These are phyloP conservation scores for Sequoia sempervirens DNA, from an alignment of 75 land plant species.

Conservation along the genomic window DNA sequence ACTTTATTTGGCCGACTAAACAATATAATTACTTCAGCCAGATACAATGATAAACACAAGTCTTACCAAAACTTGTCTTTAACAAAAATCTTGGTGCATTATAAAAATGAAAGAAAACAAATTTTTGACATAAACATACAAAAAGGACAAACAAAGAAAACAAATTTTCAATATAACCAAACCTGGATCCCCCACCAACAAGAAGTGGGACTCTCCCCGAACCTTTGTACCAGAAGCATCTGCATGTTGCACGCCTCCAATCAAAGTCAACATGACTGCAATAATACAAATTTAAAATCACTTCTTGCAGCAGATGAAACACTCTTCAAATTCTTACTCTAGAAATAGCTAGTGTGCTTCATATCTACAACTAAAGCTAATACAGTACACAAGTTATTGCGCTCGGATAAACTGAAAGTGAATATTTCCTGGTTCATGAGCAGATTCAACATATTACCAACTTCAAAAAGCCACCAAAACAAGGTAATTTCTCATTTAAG, in stretches of 20 bases:
- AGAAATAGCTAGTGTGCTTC: neutral
- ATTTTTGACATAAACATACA: neutral
- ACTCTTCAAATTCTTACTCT: neutral
- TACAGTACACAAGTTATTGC: too few species aligned
- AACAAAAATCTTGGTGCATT: neutral
- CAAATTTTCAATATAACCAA: neutral
- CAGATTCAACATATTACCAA: too few species aligned
- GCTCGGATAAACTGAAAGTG: too few species aligned
- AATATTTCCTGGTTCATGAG: too few species aligned
- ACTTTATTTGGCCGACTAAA: too few species aligned
- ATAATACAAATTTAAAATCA: neutral
- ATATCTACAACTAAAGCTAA: too few species aligned
- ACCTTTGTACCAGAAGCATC: constrained; percentile 94
- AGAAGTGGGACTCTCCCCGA: constrained; percentile 93
- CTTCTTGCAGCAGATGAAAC: neutral
- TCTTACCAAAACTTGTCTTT: too few species aligned
- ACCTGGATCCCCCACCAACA: constrained; percentile 99
- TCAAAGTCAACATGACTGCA: constrained; percentile 82
- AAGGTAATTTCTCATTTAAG: too few species aligned
- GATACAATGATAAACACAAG: too few species aligned
- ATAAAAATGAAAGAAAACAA: neutral
- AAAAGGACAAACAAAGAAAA: neutral
- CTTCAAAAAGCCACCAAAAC: too few species aligned
- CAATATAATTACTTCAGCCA: too few species aligned
- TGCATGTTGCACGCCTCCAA: constrained; percentile 97